Evolutionary conservation across 2,329 filamentous ascomycete species (phyloP), one percentile per base, ranked within the genome.

Genomic region (Diplodia mutila): DNA sequence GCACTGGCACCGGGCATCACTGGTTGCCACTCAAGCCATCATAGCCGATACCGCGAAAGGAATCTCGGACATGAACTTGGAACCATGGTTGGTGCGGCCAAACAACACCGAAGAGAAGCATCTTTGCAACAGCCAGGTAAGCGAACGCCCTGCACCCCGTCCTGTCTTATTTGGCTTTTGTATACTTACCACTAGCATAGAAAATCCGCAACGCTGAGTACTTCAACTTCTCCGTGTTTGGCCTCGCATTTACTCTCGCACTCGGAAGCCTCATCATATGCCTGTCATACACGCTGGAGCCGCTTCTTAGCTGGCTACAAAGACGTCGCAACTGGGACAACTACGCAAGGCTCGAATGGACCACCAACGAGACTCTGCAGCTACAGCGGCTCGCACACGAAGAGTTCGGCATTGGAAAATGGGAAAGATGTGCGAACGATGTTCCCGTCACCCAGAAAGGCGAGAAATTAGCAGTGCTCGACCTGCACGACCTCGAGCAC

Each of bases 151-250:
- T n/a, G 0, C 14, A 3, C 16, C 3, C 0, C 46, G 8, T 9
- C 46, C 6, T 9, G 3, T n/a, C n/a, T 23, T 21, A 9, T 9
- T 1, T 6, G 46, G 7, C 3, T 11, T 23, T 12, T 8, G 8
- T 9, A 23, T 49, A 21, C 2, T 23, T 1, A 21, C 5, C n/a
- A 2, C 2, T 49, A 9, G 23, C 18, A 11, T 12, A 59, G 54
- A 72, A 73, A 55, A 70, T 72, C 11, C 67, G 67, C 34, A 71
- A 67, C 18, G 53, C 49, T 8, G 63, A 55, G 6, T 70, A 72
- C 65, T 68, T 69, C 39, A 68, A 61, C n/a, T 67, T 75, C 27
- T 71, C 67, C 18, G 68, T 73, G 16, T 68, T 75, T 1, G 73
- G 72, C 16, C 70, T 75, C 68, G 63, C 54, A 7, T 68, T 75